A percentile compares a stretch with the other conserved stretches of the same genome.
Conservation (phyloP, 306 rosid genomes). For the Pachyrhizus erosus region DNA sequence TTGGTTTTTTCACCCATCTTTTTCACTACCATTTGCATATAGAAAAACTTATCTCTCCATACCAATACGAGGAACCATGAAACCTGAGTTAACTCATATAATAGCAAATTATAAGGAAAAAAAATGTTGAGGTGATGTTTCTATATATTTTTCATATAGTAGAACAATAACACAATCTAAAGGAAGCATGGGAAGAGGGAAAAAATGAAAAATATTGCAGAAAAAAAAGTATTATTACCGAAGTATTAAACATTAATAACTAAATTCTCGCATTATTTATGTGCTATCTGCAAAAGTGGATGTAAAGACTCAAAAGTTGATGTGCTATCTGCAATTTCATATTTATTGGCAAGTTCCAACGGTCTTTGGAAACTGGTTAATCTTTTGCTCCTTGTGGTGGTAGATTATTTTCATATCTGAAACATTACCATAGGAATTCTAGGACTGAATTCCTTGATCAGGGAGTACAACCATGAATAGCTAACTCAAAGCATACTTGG, state of each 20-base stretch:
- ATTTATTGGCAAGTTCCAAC: background rate
- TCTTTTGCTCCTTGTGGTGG: background rate
- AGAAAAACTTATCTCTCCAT: too few species aligned
- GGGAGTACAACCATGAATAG: conserved; percentile 2
- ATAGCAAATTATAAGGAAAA: too few species aligned
- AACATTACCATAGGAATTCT: background rate
- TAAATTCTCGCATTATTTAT: background rate
- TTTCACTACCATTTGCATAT: background rate
- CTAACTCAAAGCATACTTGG: background rate
- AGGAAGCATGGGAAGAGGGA: background rate
- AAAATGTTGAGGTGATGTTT: too few species aligned
- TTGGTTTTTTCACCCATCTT: background rate
- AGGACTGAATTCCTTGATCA: conserved; percentile 17
- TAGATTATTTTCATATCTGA: background rate
- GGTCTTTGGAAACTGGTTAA: background rate
- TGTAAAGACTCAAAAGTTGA: background rate
- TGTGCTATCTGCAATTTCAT: conserved; percentile 5
- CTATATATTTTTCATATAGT: background rate
- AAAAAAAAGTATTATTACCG: background rate
- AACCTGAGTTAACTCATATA: too few species aligned
- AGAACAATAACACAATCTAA: background rate
- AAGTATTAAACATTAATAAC: background rate
- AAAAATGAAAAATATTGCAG: background rate
- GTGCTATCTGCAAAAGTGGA: background rate
- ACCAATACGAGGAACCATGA: too few species aligned